Evolutionary conservation across 345 rosid genomes (phyloP).

Genomic region (Eucalyptus marginata): DNA sequence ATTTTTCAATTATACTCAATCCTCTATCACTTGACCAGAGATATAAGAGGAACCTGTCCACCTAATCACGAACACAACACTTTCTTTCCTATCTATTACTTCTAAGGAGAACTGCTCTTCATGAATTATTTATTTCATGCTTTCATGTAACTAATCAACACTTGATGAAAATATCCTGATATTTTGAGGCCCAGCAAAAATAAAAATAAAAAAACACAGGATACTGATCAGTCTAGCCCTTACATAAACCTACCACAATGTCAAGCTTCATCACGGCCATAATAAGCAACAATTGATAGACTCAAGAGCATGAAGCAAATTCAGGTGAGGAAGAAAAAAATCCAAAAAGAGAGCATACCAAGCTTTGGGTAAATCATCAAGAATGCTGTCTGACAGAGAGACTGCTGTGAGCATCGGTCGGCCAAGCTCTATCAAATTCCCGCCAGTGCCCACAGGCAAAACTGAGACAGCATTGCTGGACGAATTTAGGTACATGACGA

Average conservation of each 20-base stretch:
- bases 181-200: neutral
- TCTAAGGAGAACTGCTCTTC: neutral
- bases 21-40: neutral
- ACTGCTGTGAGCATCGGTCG: constrained; percentile 80
- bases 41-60: neutral
- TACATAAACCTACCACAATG: neutral
- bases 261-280: neutral
- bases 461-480: constrained; percentile 10
- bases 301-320: neutral
- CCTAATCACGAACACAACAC: neutral
- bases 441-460: constrained; percentile 10
- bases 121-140: neutral
- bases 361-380: constrained; percentile 67
- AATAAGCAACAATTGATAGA: neutral
- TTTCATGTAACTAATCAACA: neutral
- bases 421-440: constrained; percentile 40
- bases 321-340: neutral
- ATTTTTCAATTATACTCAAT: neutral
- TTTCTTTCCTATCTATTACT: neutral
- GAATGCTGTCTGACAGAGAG: constrained; percentile 34
- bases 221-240: neutral
- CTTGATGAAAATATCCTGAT: neutral
- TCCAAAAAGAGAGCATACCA: constrained; percentile 39
- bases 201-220: neutral
- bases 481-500: constrained; percentile 51